Percentiles rank a stretch among this genome's conserved stretches.
These are phyloP conservation scores for Aphanocladium album DNA, from an alignment of 2,329 filamentous ascomycete species.

Conservation along the genomic window DNA sequence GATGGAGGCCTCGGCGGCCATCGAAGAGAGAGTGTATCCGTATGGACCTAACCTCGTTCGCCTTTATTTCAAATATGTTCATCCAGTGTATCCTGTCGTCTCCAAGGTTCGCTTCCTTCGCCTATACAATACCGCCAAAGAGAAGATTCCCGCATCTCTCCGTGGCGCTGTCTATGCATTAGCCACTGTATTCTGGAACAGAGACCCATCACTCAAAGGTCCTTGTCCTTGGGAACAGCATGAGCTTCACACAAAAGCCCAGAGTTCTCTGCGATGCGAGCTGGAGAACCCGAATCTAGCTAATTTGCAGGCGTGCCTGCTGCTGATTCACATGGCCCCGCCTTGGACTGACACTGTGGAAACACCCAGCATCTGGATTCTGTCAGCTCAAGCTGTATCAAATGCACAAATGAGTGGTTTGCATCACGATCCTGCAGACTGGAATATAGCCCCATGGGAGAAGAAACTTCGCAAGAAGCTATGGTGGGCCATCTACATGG, in stretches of 20 bases:
- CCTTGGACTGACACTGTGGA: constrained; percentile 42
- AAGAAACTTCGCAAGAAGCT: constrained; percentile 38
- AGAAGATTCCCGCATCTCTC: constrained; percentile 38
- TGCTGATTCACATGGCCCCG: constrained; percentile 41
- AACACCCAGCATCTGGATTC: constrained; percentile 40
- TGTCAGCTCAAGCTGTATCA: constrained; percentile 38
- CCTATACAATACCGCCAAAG: constrained; percentile 32
- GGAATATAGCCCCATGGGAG: constrained; percentile 39
- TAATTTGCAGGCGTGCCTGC: constrained; percentile 41
- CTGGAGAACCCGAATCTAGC: constrained; percentile 42
- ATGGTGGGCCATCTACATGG: constrained; percentile 40
- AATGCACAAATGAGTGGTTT: constrained; percentile 42
- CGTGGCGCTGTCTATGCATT: constrained; percentile 41
- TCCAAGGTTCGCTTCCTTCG: constrained; percentile 40
- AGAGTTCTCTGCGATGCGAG: constrained; percentile 38
- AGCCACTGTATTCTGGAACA: constrained; percentile 37
- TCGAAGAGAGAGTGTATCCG: constrained; percentile 37
- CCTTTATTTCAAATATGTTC: constrained; percentile 41
- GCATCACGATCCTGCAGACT: constrained; percentile 37
- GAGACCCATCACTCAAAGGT: constrained; percentile 26
- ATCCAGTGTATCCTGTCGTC: constrained; percentile 38
- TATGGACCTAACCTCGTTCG: constrained; percentile 37
- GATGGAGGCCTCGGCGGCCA: constrained; percentile 33
- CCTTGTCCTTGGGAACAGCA: constrained; percentile 35
- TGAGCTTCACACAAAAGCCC: constrained; percentile 36